phyloP scores from a whole-genome alignment of 2,329 filamentous ascomycete genomes.

The Mycosphaerella sp. region DNA sequence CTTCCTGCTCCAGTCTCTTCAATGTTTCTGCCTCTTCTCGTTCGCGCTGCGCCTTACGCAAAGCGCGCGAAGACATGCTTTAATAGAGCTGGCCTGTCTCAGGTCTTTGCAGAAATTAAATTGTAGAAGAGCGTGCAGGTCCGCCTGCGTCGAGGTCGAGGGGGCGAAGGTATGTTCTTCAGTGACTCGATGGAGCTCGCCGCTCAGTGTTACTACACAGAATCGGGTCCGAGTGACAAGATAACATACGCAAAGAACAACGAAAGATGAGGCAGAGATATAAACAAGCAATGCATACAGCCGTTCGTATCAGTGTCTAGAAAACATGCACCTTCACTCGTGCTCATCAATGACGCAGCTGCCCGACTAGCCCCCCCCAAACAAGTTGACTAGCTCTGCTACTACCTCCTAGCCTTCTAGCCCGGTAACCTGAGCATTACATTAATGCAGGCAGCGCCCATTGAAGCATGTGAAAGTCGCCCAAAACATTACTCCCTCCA shows the following conservation, averaged over 20 bases:
- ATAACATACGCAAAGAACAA: not conserved
- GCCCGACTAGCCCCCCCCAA: not conserved
- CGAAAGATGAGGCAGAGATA: not conserved
- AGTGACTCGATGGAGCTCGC: not conserved
- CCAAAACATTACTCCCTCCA: no score
- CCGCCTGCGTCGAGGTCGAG: not conserved
- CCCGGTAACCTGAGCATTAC: no score
- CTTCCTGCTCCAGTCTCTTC: slow-evolving; percentile 32
- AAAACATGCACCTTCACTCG: not conserved
- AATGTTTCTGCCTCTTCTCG: slow-evolving; percentile 51
- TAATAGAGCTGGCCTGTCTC: not conserved
- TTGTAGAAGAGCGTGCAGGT: not conserved
- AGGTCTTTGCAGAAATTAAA: not conserved
- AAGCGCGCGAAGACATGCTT: slow-evolving; percentile 59
- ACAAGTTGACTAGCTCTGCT: no score
- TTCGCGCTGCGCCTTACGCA: slow-evolving; percentile 58
- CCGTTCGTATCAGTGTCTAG: not conserved
- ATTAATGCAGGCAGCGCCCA: no score
- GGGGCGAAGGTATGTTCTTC: no score
- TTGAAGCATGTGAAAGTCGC: no score
- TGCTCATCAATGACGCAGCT: slow-evolving; percentile 9
- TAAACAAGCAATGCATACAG: not conserved
- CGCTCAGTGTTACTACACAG: not conserved
- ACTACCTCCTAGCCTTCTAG: no score
- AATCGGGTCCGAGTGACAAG: not conserved